Evolutionary conservation across 306 rosid genomes (phyloP).

Genomic region (Quercus cerris): DNA sequence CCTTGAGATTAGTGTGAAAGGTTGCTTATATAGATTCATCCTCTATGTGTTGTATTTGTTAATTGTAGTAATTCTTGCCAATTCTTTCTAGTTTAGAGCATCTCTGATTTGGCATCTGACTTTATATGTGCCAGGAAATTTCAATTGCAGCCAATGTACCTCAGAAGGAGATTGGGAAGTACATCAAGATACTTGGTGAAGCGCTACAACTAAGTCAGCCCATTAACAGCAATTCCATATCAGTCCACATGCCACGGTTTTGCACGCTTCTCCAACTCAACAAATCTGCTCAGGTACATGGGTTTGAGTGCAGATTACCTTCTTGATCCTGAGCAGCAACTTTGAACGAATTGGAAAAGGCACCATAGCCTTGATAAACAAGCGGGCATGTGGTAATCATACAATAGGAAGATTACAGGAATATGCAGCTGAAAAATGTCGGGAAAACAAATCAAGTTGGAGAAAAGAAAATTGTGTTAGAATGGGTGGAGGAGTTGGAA

Average conservation of each 20-base stretch:
- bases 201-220: slow-evolving; percentile 97
- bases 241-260: slow-evolving; percentile 96
- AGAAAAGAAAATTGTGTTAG: neutral
- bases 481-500: neutral
- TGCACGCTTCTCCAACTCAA: slow-evolving; percentile 97
- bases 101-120: slow-evolving; percentile 24
- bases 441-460: neutral
- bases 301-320: neutral
- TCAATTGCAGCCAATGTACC: slow-evolving; percentile 95
- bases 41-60: neutral
- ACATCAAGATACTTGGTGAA: slow-evolving; percentile 95
- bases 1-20: neutral
- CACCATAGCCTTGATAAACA: neutral
- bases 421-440: neutral
- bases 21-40: neutral
- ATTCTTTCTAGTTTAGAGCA: slow-evolving; percentile 1
- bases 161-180: slow-evolving; percentile 92
- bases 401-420: neutral
- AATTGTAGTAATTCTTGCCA: neutral
- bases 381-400: neutral
- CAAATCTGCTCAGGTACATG: slow-evolving; percentile 91
- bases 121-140: slow-evolving; percentile 63
- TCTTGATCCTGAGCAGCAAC: slow-evolving; percentile 1
- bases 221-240: slow-evolving; percentile 89
- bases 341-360: slow-evolving; percentile 5